Percentiles rank a stretch among this genome's conserved stretches.
phyloP scores from a whole-genome alignment of 2,329 filamentous ascomycete genomes.

The Scedosporium aurantiacum region DNA sequence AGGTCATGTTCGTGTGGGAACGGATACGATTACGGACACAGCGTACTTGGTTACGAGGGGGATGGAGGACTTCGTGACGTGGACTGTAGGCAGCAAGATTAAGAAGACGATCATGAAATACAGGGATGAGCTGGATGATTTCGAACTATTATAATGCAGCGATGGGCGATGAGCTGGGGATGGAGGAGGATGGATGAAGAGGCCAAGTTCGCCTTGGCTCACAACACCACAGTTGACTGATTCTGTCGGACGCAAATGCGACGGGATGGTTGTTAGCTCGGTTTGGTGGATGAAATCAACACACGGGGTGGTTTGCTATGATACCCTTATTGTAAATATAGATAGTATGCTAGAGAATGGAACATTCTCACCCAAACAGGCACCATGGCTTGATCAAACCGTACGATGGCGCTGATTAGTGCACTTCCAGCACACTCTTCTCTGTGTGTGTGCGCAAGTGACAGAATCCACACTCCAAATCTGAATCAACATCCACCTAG shows the following conservation, averaged over 20 bases:
- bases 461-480: too few species aligned
- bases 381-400: not conserved
- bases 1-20: conserved; percentile 84
- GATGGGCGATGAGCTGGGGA: not conserved
- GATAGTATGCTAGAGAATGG: not conserved
- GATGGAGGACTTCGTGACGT: conserved; percentile 94
- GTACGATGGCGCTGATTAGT: too few species aligned
- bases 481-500: too few species aligned
- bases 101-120: conserved; percentile 95
- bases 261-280: not conserved
- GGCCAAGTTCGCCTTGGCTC: not conserved
- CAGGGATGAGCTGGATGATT: conserved; percentile 89
- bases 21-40: conserved; percentile 80
- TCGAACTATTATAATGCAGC: conserved; percentile 62
- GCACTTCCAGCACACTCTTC: too few species aligned
- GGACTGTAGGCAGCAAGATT: conserved; percentile 93
- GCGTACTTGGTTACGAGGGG: conserved; percentile 80
- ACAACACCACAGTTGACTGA: too few species aligned
- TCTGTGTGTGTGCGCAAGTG: too few species aligned
- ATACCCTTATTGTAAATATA: conserved; percentile 2
- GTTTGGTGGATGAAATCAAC: not conserved
- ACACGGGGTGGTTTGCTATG: conserved; percentile 1
- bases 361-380: not conserved
- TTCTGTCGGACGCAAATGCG: not conserved
- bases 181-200: not conserved